phyloP scores from a whole-genome alignment of 2,329 filamentous ascomycete genomes.

The Sporothrix protearum region DNA sequence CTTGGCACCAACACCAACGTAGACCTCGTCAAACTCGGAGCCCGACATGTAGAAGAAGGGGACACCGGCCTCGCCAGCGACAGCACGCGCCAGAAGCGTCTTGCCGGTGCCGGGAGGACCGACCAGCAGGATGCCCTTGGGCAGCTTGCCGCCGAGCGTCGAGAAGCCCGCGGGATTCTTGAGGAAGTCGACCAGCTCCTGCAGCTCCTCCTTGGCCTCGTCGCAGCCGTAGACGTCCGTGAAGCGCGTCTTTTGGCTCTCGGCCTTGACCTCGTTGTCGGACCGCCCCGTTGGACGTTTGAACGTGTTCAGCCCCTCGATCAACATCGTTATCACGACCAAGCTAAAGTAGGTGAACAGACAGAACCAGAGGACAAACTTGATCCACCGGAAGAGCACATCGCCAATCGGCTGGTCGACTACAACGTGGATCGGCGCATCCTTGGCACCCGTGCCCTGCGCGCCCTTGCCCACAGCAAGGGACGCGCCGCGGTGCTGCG shows the following conservation, averaged over 20 bases:
- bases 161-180: constrained; percentile 92
- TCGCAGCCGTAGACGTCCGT: constrained; percentile 94
- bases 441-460: constrained; percentile 66
- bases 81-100: constrained; percentile 88
- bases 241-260: constrained; percentile 89
- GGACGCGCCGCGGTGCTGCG: constrained; percentile 64
- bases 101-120: constrained; percentile 97
- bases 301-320: constrained; percentile 75
- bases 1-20: constrained; percentile 77
- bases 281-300: constrained; percentile 70
- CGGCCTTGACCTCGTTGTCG: constrained; percentile 80
- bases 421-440: constrained; percentile 88
- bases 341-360: constrained; percentile 76
- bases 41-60: constrained; percentile 99
- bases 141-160: constrained; percentile 89
- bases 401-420: constrained; percentile 84
- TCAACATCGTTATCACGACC: constrained; percentile 72
- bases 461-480: constrained; percentile 51
- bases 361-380: constrained; percentile 75
- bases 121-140: constrained; percentile 92
- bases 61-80: constrained; percentile 93
- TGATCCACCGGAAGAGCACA: constrained; percentile 84
- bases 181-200: constrained; percentile 94
- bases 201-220: constrained; percentile 95
- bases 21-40: constrained; percentile 97